Base-by-base conservation (phyloP, 441 rosid genomes). In the Theobroma grandiflorum region DNA sequence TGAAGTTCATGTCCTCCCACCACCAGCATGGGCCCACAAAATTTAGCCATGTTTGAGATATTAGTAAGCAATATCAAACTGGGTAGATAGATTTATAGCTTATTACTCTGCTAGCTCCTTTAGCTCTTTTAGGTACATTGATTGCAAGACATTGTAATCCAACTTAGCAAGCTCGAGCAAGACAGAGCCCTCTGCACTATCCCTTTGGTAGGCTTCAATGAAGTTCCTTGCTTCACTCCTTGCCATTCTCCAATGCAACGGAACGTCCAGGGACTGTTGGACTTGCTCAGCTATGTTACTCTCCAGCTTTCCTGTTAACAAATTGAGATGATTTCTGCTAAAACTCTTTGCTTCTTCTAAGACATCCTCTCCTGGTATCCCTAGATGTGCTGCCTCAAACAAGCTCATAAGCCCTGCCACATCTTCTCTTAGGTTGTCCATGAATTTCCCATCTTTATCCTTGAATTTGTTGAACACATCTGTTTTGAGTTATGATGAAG, bases 161-260 rank as follows among this genome's bases (percentile, higher is more conserved):
- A 84, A 69, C 73, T 71, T 76, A 5, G 88, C 90, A 2, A 86
- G 72, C 69, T 77, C 79, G 33, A 86, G 79, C 26, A 86, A 73
- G 11, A 49, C 14, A 5, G 7, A 43, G 75, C 45, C 64, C 22
- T 49, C 75, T 16, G 68, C 11, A 0, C 47, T 67, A 52, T 83
- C 49, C n/a, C 37, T 72, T 66, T 62, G 22, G 72, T 81, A 81
- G 37, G 74, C 18, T 2, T 79, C 61, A 18, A 87, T 79, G 76
- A 82, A 84, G 69, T 61, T 79, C 49, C 53, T 40, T 15, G 86
- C 82, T 65, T 85, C 86, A 9, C 53, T 2, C 66, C 86, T 74
- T 40, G 71, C 78, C 53, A 80, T 76, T 70, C 84, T 80, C 80
- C 82, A 70, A 50, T 79, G 84, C 2, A 79, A 2, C 12, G 85